These are phyloP conservation scores for Cadophora sp. DNA, from an alignment of 2,329 filamentous ascomycete species.

Conservation along the genomic window DNA sequence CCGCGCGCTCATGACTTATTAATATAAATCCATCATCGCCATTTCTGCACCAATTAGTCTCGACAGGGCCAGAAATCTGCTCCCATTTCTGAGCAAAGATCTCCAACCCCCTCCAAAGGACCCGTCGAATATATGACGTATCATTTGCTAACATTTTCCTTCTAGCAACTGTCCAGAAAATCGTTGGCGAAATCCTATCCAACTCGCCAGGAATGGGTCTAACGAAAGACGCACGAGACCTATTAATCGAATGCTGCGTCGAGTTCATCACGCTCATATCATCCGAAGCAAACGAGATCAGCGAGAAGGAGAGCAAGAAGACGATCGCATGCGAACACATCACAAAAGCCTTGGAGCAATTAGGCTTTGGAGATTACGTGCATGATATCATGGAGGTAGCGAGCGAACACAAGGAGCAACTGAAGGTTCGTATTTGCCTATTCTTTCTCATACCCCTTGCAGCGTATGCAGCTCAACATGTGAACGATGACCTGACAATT, in stretches of 20 bases:
- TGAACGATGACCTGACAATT: constrained; percentile 13
- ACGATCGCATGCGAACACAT: constrained; percentile 99
- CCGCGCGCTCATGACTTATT: too few species aligned
- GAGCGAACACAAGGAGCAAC: constrained; percentile 87
- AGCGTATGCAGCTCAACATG: background rate
- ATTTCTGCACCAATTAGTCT: too few species aligned
- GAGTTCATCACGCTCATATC: constrained; percentile 99
- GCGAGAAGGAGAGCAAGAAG: constrained; percentile 98
- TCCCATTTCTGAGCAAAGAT: background rate
- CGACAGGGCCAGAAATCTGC: too few species aligned
- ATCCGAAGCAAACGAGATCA: constrained; percentile 99
- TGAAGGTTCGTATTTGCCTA: constrained; percentile 70
- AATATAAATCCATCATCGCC: too few species aligned
- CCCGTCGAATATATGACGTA: too few species aligned
- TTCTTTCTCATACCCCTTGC: background rate
- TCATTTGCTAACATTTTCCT: constrained; percentile 15
- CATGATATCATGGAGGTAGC: constrained; percentile 86
- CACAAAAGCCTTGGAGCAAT: constrained; percentile 88
- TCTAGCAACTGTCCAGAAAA: constrained; percentile 75
- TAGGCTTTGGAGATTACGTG: constrained; percentile 93
- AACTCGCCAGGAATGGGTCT: constrained; percentile 80
- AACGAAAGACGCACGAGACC: constrained; percentile 91
- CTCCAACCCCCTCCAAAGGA: background rate
- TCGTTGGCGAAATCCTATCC: constrained; percentile 92
- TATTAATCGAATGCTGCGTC: constrained; percentile 97